Percentiles rank a stretch among this genome's conserved stretches.
Evolutionary conservation across 257 asterid genomes (phyloP).

Genomic region (Osmanthus fragrans): DNA sequence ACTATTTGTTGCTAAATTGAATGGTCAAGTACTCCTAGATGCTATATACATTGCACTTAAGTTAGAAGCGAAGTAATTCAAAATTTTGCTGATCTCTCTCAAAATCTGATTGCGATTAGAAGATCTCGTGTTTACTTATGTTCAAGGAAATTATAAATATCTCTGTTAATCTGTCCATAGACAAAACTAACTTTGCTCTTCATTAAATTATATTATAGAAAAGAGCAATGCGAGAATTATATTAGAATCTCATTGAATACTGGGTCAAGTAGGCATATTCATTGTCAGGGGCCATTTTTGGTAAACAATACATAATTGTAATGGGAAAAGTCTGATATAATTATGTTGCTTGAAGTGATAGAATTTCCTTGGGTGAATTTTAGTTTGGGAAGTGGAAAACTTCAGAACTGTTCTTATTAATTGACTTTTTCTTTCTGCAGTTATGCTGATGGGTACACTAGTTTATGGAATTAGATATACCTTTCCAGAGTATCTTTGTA

Average conservation of each 20-base stretch:
- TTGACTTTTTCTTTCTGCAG: conserved; percentile 47
- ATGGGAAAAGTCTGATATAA: neutral
- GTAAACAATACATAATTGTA: neutral
- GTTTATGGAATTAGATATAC: conserved; percentile 91
- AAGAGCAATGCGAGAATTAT: neutral
- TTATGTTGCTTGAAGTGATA: neutral
- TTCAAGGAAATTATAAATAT: neutral
- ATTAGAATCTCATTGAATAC: neutral
- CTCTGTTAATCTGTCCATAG: neutral
- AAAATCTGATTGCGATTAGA: conserved; percentile 4
- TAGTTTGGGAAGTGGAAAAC: neutral
- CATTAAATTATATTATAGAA: neutral
- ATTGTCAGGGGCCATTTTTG: neutral
- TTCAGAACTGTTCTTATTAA: neutral
- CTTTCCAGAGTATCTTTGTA: conserved; percentile 83
- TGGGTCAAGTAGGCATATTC: neutral
- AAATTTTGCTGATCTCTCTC: neutral
- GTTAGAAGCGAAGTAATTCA: neutral
- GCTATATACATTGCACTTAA: neutral
- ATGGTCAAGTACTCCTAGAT: neutral
- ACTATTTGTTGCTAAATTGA: neutral
- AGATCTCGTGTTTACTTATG: conserved; percentile 2
- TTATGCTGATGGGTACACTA: conserved; percentile 94
- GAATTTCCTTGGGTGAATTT: conserved; percentile 1
- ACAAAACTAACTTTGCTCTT: neutral